Conservation (phyloP, 176 grass and related monocot genomes). For the Ananas comosus region DNA sequence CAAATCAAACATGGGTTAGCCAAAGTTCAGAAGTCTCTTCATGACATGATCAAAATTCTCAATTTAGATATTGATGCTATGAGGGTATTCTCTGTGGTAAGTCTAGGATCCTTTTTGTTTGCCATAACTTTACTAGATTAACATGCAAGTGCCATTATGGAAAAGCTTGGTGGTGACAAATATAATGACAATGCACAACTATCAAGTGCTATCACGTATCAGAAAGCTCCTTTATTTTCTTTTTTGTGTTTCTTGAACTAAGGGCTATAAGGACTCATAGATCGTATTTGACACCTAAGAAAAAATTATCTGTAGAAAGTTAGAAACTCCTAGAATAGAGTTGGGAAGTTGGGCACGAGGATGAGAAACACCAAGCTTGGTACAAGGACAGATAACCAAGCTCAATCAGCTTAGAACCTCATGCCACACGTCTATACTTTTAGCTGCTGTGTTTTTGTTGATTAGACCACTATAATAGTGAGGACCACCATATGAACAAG, state of each 20-base stretch:
- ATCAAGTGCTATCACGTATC: background rate
- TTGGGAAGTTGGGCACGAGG: background rate
- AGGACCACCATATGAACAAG: too few species aligned
- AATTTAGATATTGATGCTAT: slow-evolving; percentile 39
- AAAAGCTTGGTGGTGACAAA: background rate
- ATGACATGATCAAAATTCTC: slow-evolving; percentile 62
- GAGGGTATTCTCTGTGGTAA: slow-evolving; percentile 40
- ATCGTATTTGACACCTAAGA: background rate
- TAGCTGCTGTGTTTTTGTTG: too few species aligned
- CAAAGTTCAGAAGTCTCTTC: slow-evolving; percentile 51
- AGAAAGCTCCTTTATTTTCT: background rate
- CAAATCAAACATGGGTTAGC: slow-evolving; percentile 43
- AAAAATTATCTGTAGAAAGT: background rate
- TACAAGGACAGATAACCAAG: background rate
- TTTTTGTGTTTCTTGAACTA: background rate
- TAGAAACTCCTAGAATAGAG: background rate
- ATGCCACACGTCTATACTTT: background rate
- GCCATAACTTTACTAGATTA: background rate
- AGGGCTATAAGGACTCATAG: background rate
- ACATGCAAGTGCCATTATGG: background rate
- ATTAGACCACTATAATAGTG: too few species aligned
- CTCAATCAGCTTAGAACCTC: background rate
- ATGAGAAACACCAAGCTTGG: background rate
- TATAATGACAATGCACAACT: background rate
- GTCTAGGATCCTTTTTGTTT: background rate